A percentile compares a stretch with the other conserved stretches of the same genome.
Conservation (phyloP, 495 filamentous ascomycete species). For the Penicillium longicatenatum region DNA sequence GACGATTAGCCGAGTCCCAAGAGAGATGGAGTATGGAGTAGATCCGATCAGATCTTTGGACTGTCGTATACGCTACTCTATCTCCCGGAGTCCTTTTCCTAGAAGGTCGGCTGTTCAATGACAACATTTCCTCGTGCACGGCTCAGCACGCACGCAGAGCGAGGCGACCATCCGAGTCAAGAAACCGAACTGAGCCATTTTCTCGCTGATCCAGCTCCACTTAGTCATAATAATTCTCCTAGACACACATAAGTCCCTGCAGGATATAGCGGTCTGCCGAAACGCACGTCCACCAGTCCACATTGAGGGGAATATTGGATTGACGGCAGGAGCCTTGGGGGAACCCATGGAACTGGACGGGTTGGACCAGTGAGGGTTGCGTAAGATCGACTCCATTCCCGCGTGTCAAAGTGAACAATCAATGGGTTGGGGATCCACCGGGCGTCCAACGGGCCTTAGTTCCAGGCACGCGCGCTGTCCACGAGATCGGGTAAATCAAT, state of each 20-base stretch:
- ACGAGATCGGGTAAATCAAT: slow-evolving; percentile 15
- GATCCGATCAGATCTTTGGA: background rate
- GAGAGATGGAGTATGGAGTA: background rate
- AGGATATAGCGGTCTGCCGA: background rate
- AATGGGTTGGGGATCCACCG: slow-evolving; percentile 17
- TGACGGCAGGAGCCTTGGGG: background rate
- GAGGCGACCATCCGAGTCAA: background rate
- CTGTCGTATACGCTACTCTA: background rate
- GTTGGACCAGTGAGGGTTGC: slow-evolving; percentile 13
- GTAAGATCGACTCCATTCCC: slow-evolving; percentile 30
- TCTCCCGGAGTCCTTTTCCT: background rate
- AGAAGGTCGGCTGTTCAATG: background rate
- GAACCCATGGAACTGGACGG: background rate
- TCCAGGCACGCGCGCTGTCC: slow-evolving; percentile 22
- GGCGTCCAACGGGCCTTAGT: slow-evolving; percentile 27
- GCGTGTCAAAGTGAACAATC: slow-evolving; percentile 21
- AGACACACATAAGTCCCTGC: slow-evolving; percentile 7
- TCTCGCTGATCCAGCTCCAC: slow-evolving; percentile 18
- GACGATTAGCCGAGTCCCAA: background rate
- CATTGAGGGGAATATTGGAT: background rate
- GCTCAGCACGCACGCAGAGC: slow-evolving; percentile 1
- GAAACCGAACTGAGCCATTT: background rate
- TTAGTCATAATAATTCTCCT: background rate
- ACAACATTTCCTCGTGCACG: slow-evolving; percentile 4
- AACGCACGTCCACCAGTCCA: no score